Evolutionary conservation across 176 grass and related monocot genomes (phyloP).

Genomic region (Miscanthus lutarioriparius): DNA sequence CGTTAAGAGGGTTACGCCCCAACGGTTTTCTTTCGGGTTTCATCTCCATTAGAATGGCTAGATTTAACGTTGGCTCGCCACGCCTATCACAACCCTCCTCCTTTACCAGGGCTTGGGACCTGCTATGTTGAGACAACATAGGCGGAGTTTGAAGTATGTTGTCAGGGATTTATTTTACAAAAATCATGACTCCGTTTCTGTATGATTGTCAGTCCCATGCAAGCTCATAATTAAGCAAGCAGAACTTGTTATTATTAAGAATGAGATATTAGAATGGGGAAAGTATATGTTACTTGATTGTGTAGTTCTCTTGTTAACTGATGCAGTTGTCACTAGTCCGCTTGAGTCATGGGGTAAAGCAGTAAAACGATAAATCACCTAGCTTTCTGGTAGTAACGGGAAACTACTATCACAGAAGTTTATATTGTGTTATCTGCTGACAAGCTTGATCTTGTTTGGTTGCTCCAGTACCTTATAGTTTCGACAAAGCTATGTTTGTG

Average conservation of each 20-base stretch:
- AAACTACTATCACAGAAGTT: background rate
- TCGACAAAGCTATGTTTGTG: background rate
- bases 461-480: background rate
- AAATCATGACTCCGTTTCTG: background rate
- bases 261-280: background rate
- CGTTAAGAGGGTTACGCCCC: too few relatives aligned
- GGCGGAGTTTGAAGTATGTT: background rate
- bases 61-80: too few relatives aligned
- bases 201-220: background rate
- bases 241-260: background rate
- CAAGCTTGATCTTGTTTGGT: slow-evolving; percentile 15
- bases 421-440: background rate
- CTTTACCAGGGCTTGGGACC: too few relatives aligned
- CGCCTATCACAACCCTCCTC: too few relatives aligned
- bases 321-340: background rate
- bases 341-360: background rate
- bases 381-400: background rate
- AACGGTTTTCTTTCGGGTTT: too few relatives aligned
- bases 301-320: background rate
- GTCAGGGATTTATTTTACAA: background rate
- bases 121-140: too few relatives aligned
- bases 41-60: too few relatives aligned
- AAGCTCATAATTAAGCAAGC: background rate
- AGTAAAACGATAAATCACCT: background rate
- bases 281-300: background rate